Evolutionary conservation across 306 rosid species (phyloP), one percentile per base, ranked within the genome.

Genomic region (Inga leiocalycina): DNA sequence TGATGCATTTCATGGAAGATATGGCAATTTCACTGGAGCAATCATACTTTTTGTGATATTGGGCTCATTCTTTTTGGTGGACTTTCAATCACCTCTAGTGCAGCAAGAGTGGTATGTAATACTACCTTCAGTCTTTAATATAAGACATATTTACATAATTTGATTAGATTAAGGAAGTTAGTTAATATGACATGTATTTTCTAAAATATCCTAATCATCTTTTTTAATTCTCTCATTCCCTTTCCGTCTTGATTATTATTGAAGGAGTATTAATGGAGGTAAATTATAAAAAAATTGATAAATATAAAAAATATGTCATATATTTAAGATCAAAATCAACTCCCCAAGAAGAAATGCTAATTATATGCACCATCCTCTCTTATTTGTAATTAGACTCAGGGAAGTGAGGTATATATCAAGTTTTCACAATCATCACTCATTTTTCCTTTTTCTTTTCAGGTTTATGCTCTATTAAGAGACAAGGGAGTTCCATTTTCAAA

Each of bases 11-110:
- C 89, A 92, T 81, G 97, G 97, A 79, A 91, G 98, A 78, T 94
- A 92, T 82, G 86, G 93, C 11, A 94, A 71, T 87, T 81, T 89
- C 27, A 75, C 85, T 8, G 97, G 95, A 72, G 98, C 97, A 44
- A 91, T 91, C 79, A 69, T 94, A 24, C 88, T 94, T 27, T 89
- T 83, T 62, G 24, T 94, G 83, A 94, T 92, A 67, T 94, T 94
- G 95, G 98, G 94, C 75, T 94, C 98, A 11, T 94, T 92, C 85
- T 94, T 92, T 94, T 92, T 72, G 95, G 97, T 10, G 98, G 98
- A 20, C 95, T 92, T 79, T 94, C 97, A 59, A 91, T 91, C 79
- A 94, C 97, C 17, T 91, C 97, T 1, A 92, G 95, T 86, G 98
- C 94, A 51, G 98, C 98, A 27, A 88, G 98, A 90, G 98, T 94